Percentiles rank a stretch among this genome's conserved stretches.
phyloP scores from a whole-genome alignment of 306 rosid species.

The Casuarina cunninghamiana region DNA sequence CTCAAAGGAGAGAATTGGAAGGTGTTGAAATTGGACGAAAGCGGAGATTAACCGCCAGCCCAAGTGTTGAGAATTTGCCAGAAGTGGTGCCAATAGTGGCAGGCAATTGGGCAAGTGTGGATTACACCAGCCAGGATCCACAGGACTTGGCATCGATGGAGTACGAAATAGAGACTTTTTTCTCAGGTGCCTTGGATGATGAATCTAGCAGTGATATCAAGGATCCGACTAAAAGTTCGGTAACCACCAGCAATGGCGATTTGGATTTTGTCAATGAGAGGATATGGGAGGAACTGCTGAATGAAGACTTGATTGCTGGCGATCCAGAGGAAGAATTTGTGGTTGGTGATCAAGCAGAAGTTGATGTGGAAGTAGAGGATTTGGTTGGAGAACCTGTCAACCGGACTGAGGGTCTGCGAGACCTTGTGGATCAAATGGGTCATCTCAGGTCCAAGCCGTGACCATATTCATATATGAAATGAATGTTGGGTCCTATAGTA shows the following conservation, averaged over 20 bases:
- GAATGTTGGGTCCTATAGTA: conserved; percentile 3
- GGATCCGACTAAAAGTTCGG: conserved; percentile 31
- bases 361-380: conserved; percentile 58
- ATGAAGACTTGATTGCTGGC: conserved; percentile 48
- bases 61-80: conserved; percentile 60
- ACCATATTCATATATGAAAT: not conserved
- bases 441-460: conserved; percentile 49
- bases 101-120: conserved; percentile 25
- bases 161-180: conserved; percentile 57
- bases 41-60: conserved; percentile 57
- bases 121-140: conserved; percentile 28
- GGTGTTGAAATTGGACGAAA: conserved; percentile 53
- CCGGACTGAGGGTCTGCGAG: conserved; percentile 68
- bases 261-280: conserved; percentile 37
- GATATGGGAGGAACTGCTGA: conserved; percentile 65
- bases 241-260: conserved; percentile 26
- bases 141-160: conserved; percentile 45
- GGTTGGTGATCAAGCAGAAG: conserved; percentile 46
- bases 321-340: conserved; percentile 50
- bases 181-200: conserved; percentile 43
- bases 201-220: conserved; percentile 50
- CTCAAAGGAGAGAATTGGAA: conserved; percentile 36
- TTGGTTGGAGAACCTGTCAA: conserved; percentile 37
- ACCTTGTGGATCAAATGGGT: conserved; percentile 77
- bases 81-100: conserved; percentile 24